Evolutionary conservation across 345 rosid genomes (phyloP), one percentile per base, ranked within the genome.

Genomic region (Zanthoxylum bungeanum): DNA sequence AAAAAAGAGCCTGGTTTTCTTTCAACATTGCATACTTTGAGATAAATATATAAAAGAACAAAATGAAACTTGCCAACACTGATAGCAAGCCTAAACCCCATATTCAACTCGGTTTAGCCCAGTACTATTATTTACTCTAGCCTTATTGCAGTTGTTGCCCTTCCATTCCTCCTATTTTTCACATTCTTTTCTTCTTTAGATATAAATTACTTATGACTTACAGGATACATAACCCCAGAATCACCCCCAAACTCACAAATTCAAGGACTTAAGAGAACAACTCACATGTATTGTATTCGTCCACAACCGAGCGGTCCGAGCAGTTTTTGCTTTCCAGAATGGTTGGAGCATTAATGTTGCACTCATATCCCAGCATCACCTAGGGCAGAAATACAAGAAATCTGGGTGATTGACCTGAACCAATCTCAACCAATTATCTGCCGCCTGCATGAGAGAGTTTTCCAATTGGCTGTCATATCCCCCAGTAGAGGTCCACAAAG

Each of bases 381-480:
- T 66, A 59, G 82, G 72, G 75, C 79, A 61, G 76, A 95, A 95
- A 84, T 89, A 95, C 58, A 61, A 57, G 83, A 88, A 95, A 73
- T 95, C 98, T 31, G 98, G 99, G 68, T 89, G 99, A 73, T 77
- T 78, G 65, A 88, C 98, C 66, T 83, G 68, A 74, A 59, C 81
- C 22, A 12, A 81, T 83, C 83, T 71, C 67, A 95, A 78, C 98
- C 90, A 85, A 52, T 73, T 75, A 60, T 87, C 88, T 4, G 97
- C 99, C 31, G 77, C 88, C 79, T 71, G 86, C 69, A 76, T 66
- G 59, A 95, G 87, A 34, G 80, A 81, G 72, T 76, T 83, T 0
- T 77, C 78, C 44, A 87, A 78, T 69, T 74, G 88, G 52, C 69
- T 60, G 22, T 87, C 96, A 27, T 68, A 64, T 12, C 78, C 83